phyloP scores from a whole-genome alignment of 1,139 yeast species.

The Entelexis paramagnoliae region DNA sequence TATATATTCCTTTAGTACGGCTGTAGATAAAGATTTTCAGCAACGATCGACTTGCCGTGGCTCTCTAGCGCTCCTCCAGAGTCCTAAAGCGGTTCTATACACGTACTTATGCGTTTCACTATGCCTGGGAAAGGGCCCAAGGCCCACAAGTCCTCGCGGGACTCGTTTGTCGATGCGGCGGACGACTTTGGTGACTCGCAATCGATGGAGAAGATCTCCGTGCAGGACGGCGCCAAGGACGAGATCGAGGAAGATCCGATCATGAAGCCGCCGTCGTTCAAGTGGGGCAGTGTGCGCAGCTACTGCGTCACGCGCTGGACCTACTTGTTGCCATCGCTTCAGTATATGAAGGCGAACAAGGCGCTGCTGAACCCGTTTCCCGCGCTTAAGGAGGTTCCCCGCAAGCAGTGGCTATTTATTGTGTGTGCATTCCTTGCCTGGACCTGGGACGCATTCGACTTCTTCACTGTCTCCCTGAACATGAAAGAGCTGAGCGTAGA shows the following conservation, averaged over 20 bases:
- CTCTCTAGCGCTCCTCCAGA: no score
- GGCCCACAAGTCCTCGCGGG: background rate
- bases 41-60: no score
- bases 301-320: conserved; percentile 38
- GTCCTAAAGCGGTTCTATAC: no score
- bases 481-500: conserved; percentile 47
- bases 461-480: conserved; percentile 57
- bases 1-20: background rate
- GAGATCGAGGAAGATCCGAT: conserved; percentile 5
- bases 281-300: conserved; percentile 25
- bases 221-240: background rate
- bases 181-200: background rate
- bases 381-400: conserved; percentile 38
- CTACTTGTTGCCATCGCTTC: conserved; percentile 36
- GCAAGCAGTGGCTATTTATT: conserved; percentile 53
- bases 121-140: background rate
- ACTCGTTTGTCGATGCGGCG: background rate
- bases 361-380: conserved; percentile 46
- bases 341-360: conserved; percentile 26
- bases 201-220: background rate
- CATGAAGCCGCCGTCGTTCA: conserved; percentile 11
- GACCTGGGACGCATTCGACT: conserved; percentile 76
- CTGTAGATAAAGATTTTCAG: no score
- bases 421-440: conserved; percentile 57
- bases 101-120: background rate